These are phyloP conservation scores for Coniochaeta hoffmannii DNA, from an alignment of 2,329 filamentous ascomycete genomes.

Conservation along the genomic window DNA sequence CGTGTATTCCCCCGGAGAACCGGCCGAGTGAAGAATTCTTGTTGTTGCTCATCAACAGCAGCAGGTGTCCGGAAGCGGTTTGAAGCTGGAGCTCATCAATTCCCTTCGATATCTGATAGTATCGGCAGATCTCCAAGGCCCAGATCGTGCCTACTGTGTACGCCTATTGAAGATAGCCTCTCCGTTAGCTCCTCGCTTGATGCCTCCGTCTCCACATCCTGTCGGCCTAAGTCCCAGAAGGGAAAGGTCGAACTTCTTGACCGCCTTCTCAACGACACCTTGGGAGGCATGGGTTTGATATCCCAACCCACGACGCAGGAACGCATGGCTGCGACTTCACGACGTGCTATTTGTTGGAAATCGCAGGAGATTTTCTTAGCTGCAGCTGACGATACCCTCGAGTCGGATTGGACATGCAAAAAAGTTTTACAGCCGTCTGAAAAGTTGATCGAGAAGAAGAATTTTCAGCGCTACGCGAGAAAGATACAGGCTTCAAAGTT, in stretches of 20 bases:
- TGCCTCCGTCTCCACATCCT: background rate
- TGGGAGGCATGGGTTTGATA: background rate
- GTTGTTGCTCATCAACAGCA: too few species aligned
- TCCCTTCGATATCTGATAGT: background rate
- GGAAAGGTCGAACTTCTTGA: constrained; percentile 1
- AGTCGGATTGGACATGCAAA: background rate
- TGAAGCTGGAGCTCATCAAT: background rate
- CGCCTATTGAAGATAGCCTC: background rate
- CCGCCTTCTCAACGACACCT: constrained; percentile 1
- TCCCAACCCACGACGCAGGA: constrained; percentile 1
- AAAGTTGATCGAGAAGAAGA: background rate
- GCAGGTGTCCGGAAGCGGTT: background rate
- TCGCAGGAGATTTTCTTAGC: background rate
- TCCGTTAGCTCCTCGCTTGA: background rate
- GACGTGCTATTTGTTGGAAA: background rate
- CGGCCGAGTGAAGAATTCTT: background rate
- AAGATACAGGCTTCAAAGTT: background rate
- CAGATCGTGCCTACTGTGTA: constrained; percentile 6
- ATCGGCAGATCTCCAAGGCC: constrained; percentile 1
- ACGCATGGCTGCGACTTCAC: background rate
- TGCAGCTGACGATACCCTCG: background rate
- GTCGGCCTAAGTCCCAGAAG: background rate
- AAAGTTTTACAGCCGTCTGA: background rate
- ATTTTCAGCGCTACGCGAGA: background rate
- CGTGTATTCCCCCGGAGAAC: background rate